Evolutionary conservation across 768 basidiomycete genomes (phyloP).

Genomic region (Paxillus rubicundulus): DNA sequence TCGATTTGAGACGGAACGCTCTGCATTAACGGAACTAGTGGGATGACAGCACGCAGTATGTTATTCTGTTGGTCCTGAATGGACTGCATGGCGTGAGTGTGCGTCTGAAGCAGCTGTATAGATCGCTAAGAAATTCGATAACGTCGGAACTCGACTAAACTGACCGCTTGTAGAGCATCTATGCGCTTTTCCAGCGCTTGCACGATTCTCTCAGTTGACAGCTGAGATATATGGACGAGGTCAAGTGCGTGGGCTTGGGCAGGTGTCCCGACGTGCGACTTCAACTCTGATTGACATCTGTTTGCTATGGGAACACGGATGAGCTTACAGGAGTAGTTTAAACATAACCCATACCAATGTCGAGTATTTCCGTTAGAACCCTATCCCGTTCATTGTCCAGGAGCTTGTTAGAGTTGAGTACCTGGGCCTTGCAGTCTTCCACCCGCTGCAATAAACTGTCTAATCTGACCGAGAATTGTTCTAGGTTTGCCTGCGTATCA

Average conservation of each 20-base stretch:
- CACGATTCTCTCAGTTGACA: conserved; percentile 37
- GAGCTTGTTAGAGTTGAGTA: conserved; percentile 50
- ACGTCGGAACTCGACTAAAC: conserved; percentile 2
- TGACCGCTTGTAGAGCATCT: conserved; percentile 54
- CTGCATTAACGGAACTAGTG: conserved; percentile 61
- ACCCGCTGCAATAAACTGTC: conserved; percentile 50
- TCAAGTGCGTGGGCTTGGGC: conserved; percentile 46
- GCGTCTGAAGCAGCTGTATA: conserved; percentile 47
- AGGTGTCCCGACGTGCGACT: conserved; percentile 55
- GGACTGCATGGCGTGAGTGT: conserved; percentile 54
- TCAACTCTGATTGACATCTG: conserved; percentile 59
- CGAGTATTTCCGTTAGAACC: conserved; percentile 47
- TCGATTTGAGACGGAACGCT: conserved; percentile 55
- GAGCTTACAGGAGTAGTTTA: background rate
- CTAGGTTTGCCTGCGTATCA: conserved; percentile 70
- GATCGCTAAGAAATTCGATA: conserved; percentile 27
- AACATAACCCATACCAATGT: conserved; percentile 5
- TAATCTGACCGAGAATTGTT: conserved; percentile 59
- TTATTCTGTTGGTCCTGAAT: conserved; percentile 41
- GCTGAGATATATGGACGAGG: conserved; percentile 38
- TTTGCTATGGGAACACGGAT: conserved; percentile 44
- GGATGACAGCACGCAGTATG: conserved; percentile 47
- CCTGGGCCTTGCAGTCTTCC: conserved; percentile 51
- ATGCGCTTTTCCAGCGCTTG: conserved; percentile 52
- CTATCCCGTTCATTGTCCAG: conserved; percentile 61